These are phyloP conservation scores for Helotiales sp. DNA, from an alignment of 2,329 filamentous ascomycete species.

Conservation along the genomic window DNA sequence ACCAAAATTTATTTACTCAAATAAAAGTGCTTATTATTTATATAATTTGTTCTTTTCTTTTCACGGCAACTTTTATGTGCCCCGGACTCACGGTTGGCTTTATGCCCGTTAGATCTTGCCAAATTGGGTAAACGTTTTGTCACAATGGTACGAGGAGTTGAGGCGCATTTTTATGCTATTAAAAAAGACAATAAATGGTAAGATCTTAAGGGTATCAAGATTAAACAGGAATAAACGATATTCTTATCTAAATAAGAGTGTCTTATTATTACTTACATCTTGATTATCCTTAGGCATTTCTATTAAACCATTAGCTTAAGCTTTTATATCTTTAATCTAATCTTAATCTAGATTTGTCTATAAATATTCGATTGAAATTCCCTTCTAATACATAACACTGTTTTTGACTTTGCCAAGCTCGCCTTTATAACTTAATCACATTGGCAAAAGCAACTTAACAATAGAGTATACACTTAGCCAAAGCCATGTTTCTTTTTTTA, in stretches of 20 bases:
- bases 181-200: conserved; percentile 23
- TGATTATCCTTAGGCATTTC: conserved; percentile 25
- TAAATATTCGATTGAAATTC: not conserved
- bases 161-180: conserved; percentile 16
- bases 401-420: conserved; percentile 25
- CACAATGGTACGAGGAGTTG: conserved; percentile 17
- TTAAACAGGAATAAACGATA: conserved; percentile 22
- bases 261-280: conserved; percentile 22
- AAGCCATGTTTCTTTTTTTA: conserved; percentile 14
- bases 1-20: conserved; percentile 53
- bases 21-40: conserved; percentile 57
- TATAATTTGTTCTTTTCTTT: conserved; percentile 54
- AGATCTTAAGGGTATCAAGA: conserved; percentile 16
- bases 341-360: not conserved
- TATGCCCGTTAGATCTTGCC: conserved; percentile 54
- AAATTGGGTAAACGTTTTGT: conserved; percentile 32
- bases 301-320: conserved; percentile 13
- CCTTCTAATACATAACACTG: conserved; percentile 13
- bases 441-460: conserved; percentile 4
- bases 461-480: conserved; percentile 1
- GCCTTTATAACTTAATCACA: conserved; percentile 9
- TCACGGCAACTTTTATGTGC: conserved; percentile 49
- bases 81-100: conserved; percentile 50
- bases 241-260: conserved; percentile 25
- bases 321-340: conserved; percentile 26